Conservation (phyloP, 345 rosid genomes). For the Capsella bursapastoris region DNA sequence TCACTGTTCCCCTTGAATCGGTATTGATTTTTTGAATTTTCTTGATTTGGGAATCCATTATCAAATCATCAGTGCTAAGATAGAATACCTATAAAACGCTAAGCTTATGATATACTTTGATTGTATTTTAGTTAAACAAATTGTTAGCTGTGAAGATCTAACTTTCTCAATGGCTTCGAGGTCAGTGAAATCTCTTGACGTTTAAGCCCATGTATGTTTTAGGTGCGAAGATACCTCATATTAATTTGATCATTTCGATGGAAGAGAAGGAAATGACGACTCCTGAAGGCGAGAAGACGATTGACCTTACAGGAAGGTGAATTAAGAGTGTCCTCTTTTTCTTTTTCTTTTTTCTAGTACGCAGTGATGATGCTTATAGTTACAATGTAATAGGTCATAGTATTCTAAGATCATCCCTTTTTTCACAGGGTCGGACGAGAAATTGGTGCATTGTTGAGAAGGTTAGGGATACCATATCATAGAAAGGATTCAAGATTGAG, state of each 20-base stretch:
- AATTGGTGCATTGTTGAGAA: constrained; percentile 72
- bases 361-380: not conserved
- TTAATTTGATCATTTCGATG: constrained; percentile 68
- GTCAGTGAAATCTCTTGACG: constrained; percentile 17
- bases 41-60: not conserved
- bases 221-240: constrained; percentile 82
- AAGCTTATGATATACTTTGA: not conserved
- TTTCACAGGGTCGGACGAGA: constrained; percentile 66
- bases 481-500: constrained; percentile 78
- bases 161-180: not conserved
- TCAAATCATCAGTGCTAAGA: constrained; percentile 2
- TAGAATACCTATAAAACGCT: not conserved
- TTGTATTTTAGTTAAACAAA: not conserved
- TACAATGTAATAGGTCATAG: not conserved
- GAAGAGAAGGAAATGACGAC: constrained; percentile 56
- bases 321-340: not conserved
- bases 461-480: constrained; percentile 69
- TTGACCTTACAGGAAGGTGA: constrained; percentile 79
- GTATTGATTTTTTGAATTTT: not conserved
- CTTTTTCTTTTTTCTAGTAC: not conserved
- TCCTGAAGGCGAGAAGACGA: constrained; percentile 60
- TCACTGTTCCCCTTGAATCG: not conserved
- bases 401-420: constrained; percentile 19
- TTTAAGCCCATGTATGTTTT: constrained; percentile 31
- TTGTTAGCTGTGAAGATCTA: constrained; percentile 10